Percentiles rank a stretch among this genome's conserved stretches.
These are phyloP conservation scores for Coemansia sp. DNA, from an alignment of 192 early-diverging fungal species.

Conservation along the genomic window DNA sequence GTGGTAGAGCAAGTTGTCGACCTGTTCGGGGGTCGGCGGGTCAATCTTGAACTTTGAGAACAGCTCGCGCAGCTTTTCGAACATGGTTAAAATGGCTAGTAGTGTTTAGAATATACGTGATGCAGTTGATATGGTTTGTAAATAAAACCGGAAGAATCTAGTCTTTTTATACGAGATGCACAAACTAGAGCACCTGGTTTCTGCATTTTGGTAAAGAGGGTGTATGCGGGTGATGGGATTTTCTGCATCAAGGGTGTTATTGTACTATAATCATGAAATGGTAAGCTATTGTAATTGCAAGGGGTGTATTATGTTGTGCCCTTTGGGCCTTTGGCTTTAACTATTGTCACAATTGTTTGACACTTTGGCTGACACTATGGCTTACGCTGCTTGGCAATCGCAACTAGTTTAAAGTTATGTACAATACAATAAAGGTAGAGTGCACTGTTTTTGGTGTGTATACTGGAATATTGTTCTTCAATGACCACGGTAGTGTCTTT, in stretches of 20 bases:
- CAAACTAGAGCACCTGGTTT: neutral
- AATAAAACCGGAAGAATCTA: neutral
- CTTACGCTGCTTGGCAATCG: neutral
- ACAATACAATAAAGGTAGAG: too few relatives aligned
- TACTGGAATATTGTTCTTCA: neutral
- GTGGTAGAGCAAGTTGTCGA: slow-evolving; percentile 19
- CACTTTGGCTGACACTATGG: neutral
- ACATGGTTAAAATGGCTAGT: slow-evolving; percentile 15
- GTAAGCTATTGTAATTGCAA: neutral
- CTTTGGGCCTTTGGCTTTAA: neutral
- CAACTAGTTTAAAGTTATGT: neutral
- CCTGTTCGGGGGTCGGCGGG: slow-evolving; percentile 26
- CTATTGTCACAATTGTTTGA: neutral
- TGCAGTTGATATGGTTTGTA: slow-evolving; percentile 5
- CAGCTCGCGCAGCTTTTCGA: slow-evolving; percentile 19
- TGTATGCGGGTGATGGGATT: neutral
- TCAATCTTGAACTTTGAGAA: slow-evolving; percentile 20
- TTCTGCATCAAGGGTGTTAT: neutral
- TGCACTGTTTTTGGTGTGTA: too few relatives aligned
- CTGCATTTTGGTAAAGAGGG: too few relatives aligned
- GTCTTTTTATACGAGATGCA: slow-evolving; percentile 2
- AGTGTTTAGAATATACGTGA: slow-evolving; percentile 1
- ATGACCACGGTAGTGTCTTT: neutral
- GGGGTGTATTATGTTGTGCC: neutral
- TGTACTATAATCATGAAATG: neutral